Conservation (phyloP, 208 protist species). For the Borovskyia barvae region DNA sequence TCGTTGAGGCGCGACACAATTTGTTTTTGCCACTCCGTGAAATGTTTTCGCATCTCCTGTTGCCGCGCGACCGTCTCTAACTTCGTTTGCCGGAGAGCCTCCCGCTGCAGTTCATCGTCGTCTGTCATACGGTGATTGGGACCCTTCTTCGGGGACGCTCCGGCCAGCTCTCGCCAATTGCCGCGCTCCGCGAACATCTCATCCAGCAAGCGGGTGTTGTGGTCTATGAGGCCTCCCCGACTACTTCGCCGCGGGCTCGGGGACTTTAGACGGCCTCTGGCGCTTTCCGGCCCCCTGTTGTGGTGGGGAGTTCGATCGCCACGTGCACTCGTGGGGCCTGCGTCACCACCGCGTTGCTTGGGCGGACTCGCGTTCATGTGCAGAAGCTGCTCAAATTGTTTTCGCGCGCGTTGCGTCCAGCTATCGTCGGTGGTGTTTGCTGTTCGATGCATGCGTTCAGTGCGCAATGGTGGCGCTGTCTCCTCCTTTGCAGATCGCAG, state of each 20-base stretch:
- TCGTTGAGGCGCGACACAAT: slow-evolving; percentile 38
- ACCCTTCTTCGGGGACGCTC: neutral
- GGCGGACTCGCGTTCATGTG: slow-evolving; percentile 46
- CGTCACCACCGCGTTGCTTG: slow-evolving; percentile 11
- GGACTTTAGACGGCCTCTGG: no score
- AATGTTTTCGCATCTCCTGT: slow-evolving; percentile 35
- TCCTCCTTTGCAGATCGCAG: no score
- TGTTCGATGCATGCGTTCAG: no score
- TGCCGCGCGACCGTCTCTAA: slow-evolving; percentile 25
- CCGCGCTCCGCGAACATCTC: slow-evolving; percentile 31
- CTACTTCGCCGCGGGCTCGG: slow-evolving; percentile 7
- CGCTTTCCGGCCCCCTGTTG: no score
- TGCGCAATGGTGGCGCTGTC: no score
- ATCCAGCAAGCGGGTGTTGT: slow-evolving; percentile 34
- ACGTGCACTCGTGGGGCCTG: neutral
- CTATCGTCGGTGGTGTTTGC: slow-evolving; percentile 16
- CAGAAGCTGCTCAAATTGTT: slow-evolving; percentile 72
- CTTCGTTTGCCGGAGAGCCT: slow-evolving; percentile 15
- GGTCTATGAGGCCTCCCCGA: slow-evolving; percentile 13
- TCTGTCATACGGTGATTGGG: slow-evolving; percentile 20
- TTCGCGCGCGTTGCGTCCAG: slow-evolving; percentile 49
- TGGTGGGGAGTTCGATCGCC: no score
- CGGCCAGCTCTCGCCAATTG: neutral
- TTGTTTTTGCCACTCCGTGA: slow-evolving; percentile 37
- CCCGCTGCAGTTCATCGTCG: slow-evolving; percentile 11